Percentiles rank a stretch among this genome's conserved stretches.
These are phyloP conservation scores for Erodium texanum DNA, from an alignment of 441 rosid genomes.

Conservation along the genomic window DNA sequence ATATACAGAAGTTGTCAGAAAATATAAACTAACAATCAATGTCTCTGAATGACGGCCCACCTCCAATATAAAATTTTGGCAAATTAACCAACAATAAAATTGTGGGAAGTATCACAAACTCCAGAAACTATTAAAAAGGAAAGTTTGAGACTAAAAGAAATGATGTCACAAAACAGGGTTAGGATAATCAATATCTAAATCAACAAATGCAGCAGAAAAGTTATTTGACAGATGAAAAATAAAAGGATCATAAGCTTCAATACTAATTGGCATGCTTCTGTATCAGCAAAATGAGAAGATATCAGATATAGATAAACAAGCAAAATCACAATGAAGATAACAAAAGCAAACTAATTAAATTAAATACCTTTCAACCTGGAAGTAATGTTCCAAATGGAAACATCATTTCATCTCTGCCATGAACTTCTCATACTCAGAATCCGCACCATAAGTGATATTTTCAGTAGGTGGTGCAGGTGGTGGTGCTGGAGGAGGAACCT, in stretches of 20 bases:
- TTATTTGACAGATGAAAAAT: too few species aligned
- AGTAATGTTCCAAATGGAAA: slow-evolving; percentile 10
- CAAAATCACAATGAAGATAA: not conserved
- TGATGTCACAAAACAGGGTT: not conserved
- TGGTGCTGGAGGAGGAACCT: slow-evolving; percentile 31
- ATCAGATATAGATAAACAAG: not conserved
- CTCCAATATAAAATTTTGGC: not conserved
- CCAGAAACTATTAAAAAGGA: not conserved
- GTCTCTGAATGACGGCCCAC: not conserved
- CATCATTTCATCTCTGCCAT: slow-evolving; percentile 90
- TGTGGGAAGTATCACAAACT: not conserved
- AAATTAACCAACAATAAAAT: not conserved
- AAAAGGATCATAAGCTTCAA: not conserved
- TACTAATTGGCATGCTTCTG: not conserved
- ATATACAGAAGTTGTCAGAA: not conserved
- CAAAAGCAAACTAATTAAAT: slow-evolving; percentile 4
- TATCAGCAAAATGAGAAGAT: slow-evolving; percentile 2
- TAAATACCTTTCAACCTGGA: slow-evolving; percentile 42
- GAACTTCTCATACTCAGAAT: slow-evolving; percentile 86
- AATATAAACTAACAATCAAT: not conserved
- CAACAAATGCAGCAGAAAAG: too few species aligned
- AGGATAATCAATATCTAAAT: not conserved
- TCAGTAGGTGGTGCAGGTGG: slow-evolving; percentile 43
- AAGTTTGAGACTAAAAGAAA: not conserved
- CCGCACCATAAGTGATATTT: slow-evolving; percentile 54